Evolutionary conservation across 179 eudicot species (phyloP).

Genomic region (Gypsophila paniculata): DNA sequence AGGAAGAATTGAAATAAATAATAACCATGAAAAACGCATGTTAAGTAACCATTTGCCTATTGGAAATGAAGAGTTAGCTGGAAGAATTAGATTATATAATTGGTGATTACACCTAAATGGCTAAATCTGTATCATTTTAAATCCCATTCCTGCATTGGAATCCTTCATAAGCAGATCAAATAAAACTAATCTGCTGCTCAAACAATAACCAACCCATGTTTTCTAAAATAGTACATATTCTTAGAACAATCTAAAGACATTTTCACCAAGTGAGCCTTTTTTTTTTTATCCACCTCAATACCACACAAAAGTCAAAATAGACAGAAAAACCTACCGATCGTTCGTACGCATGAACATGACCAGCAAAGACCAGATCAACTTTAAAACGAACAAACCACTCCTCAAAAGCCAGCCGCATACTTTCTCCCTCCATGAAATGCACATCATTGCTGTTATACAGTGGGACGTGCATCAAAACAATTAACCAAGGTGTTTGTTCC

Average conservation of each 20-base stretch:
- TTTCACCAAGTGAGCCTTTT: no score
- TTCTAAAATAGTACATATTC: neutral
- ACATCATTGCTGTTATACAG: conserved; percentile 75
- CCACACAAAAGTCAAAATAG: neutral
- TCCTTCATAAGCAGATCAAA: neutral
- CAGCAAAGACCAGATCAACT: conserved; percentile 79
- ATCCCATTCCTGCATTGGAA: neutral
- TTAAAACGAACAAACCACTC: conserved; percentile 62
- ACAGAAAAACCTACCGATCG: conserved; percentile 57
- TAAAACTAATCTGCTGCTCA: neutral
- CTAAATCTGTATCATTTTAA: neutral
- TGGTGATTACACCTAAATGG: no score
- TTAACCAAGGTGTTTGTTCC: conserved; percentile 89
- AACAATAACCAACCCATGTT: neutral
- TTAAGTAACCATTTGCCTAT: neutral
- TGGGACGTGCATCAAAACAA: conserved; percentile 86
- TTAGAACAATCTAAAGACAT: no score
- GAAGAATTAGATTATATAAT: no score
- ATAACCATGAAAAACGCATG: no score
- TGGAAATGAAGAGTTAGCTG: neutral
- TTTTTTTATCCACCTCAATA: neutral
- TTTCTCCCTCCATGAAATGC: conserved; percentile 92
- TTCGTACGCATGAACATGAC: conserved; percentile 95
- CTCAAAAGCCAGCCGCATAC: conserved; percentile 73
- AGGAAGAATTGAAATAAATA: neutral